Evolutionary conservation across 2,329 filamentous ascomycete species (phyloP), one percentile per base, ranked within the genome.

Genomic region (Monilinia fructicola): DNA sequence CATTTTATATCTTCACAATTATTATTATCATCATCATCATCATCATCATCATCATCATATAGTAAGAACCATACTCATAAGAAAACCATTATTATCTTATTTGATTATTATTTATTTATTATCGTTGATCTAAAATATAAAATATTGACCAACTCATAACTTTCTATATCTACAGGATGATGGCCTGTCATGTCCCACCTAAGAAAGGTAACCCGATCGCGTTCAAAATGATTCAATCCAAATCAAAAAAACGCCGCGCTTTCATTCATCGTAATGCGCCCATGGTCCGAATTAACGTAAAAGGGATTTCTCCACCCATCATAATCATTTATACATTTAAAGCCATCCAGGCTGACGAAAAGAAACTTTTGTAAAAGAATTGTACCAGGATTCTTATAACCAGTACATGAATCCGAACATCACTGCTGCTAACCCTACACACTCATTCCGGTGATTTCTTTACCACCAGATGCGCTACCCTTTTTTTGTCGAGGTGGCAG

Each of bases 331-430:
- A 71, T 67, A 52, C 66, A 68, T 65, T 58, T 67, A 46, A 56
- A 44, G 23, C 35, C 35, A 53, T 56, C 35, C 61, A 66, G 64
- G 65, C 66, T 48, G 56, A 54, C 11, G 21, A 53, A 31, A 60
- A 58, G 63, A 54, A 58, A 21, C 14, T 58, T 21, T 54, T 52
- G 38, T 31, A n/a, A 59, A 31, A 35, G 31, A 35, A 48, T 50
- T 31, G 38, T 55, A 28, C 23, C 31, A 31, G 50, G 40, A 60
- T 56, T 78, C 12, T 69, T 75, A 83, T 67, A 84, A 73, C 80
- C 81, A 84, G 68, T 82, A 78, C 44, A 82, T 79, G 69, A 84
- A 83, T 52, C 82, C 77, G 68, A 84, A 75, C 81, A 84, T 82
- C n/a, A 85, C 81, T 44, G 77, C 78, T 1, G 81, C 78, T 11